Evolutionary conservation across 2,329 filamentous ascomycete genomes (phyloP), one percentile per base, ranked within the genome.

Genomic region (Arthroderma sp.): DNA sequence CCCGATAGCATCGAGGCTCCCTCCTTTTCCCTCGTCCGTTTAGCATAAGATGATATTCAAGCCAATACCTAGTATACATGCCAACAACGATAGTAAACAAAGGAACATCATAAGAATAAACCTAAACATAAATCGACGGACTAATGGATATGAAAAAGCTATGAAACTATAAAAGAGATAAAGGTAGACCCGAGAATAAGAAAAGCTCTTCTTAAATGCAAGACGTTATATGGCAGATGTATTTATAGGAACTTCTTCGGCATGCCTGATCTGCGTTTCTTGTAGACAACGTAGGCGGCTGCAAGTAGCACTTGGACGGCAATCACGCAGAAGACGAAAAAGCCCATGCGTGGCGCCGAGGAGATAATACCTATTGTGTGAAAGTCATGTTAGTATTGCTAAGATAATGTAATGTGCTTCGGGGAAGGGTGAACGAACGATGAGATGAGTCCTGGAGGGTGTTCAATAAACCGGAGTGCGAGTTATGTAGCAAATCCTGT

Each of bases 191-290:
- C 33, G 49, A 21, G 41, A 54, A 56, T 23, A 49, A 13, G 11
- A 49, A 28, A 51, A 51, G 47, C 47, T 51, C 47, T 51, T 33
- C 47, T 23, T 51, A 35, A 51, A 51, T 51, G 33, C 35, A 41
- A 54, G 13, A 51, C 25, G 17, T 51, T 51, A 51, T 51, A 33
- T 31, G 13, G 47, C 9, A n/a, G 47, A 2, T 51, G 33, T 51
- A 54, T 59, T 68, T 77, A 95, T 68, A 95, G 74, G 71, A 90
- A 96, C 75, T 96, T 96, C 79, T 95, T 95, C n/a, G 88, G 88
- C 71, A 83, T 82, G 62, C 78, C 83, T 39, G 81, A 78, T 73
- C 85, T 82, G 67, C 86, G 84, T 65, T 83, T 81, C 80, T 95
- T 95, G 74, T 95, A 95, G 59, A 84, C 68, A 38, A 88, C 70